Evolutionary conservation across 345 rosid species (phyloP), one percentile per base, ranked within the genome.

Genomic region (Hevea brasiliensis): DNA sequence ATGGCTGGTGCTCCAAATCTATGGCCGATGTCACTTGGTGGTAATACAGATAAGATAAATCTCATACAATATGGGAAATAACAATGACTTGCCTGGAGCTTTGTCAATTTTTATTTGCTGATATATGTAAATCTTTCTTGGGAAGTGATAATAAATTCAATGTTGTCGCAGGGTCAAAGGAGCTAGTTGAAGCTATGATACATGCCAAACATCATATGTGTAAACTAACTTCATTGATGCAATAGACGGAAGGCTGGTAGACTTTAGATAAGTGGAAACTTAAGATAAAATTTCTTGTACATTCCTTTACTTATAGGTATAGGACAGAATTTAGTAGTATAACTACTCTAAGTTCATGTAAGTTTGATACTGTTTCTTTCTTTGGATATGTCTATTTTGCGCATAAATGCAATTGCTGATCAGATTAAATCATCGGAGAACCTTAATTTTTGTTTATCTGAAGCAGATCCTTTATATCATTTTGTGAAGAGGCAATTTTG

Each of bases 151-250:
- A 47, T 8, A 58, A 21, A 23, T 18, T 53, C 26, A 67, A 14
- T 44, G 59, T 61, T 70, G 21, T 8, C 75, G 70, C 81, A 78
- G 84, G 78, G 54, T 68, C 56, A 23, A 20, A 24, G 68, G 66
- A 77, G 61, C 59, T 11, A n/a, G 17, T 66, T 56, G 69, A 47
- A 73, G 41, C 23, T 27, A n/a, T n/a, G n/a, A n/a, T n/a, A n/a
- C 4, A 11, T 68, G 41, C 51, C 61, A n/a, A n/a, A 57, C 72
- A 42, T 51, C 50, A 51, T 23, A 56, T 42, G 27, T 29, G 50
- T 68, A 53, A 47, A 35, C 75, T 63, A 42, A 74, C 71, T n/a
- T 66, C 23, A 29, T 37, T 58, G 65, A 41, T 62, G 72, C 79
- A 24, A 20, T 68, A 63, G 73, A 32, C 26, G 26, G 50, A 68